Evolutionary conservation across 768 basidiomycete species (phyloP), one percentile per base, ranked within the genome.

Genomic region (Amanita fuliginea): DNA sequence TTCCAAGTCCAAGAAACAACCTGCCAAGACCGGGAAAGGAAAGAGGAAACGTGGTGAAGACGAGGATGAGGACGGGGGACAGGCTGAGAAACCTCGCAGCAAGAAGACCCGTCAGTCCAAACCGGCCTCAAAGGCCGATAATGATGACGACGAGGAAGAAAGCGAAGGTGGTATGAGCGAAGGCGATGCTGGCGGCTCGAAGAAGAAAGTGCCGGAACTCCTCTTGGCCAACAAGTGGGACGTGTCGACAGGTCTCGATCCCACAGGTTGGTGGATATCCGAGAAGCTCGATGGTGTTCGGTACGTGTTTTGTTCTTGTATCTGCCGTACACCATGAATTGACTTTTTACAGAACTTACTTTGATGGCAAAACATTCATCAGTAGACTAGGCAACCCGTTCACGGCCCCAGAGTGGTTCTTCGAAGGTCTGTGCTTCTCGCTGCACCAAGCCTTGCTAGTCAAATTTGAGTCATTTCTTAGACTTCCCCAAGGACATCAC

Each of bases 221-320:
- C 61, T 81, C 46, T 63, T 81, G 0, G 78, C 78, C 0, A 72
- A 70, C 53, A 77, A 77, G 46, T 79, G 76, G 77, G 76, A 79
- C 46, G 50, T 77, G 2, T 75, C 76, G 11, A 73, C 55, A 21
- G 76, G 76, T 0, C 64, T 65, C 16, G 78, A 81, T 56, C 77
- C 77, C 1, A 69, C 70, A 13, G 77, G 76, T 1, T 81, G 76
- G 76, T 78, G 75, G 75, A 71, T 78, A 26, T 77, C 75, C 2
- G 78, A 81, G 55, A 80, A 81, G 57, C 56, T 81, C 43, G 78
- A 81, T 59, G 78, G 78, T 49, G 77, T 80, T 30, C 64, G 78
- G 77, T 78, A 53, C n/a, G 70, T 52, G 6, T 18, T 21, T n/a
- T 42, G 22, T 51, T 18, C 26, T 19, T n/a, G 11, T n/a, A n/a